Conservation (phyloP, 1,284 basidiomycete genomes). For the Malassezia yamatoensis region DNA sequence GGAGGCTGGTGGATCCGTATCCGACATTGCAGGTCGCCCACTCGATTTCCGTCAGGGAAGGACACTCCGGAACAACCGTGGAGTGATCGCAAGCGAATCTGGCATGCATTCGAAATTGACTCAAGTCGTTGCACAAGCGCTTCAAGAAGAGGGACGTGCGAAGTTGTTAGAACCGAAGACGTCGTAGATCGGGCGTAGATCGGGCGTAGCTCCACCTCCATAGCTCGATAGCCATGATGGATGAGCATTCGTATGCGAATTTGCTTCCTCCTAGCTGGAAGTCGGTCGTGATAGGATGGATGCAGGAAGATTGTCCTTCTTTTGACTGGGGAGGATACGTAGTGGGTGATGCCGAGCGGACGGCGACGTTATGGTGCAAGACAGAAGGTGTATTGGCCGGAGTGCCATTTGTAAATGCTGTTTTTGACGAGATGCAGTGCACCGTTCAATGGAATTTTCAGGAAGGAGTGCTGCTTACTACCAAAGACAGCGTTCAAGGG, state of each 20-base stretch:
- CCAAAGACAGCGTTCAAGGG: neutral
- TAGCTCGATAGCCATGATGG: neutral
- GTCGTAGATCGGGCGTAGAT: neutral
- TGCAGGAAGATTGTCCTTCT: constrained; percentile 85
- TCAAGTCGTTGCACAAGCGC: constrained; percentile 63
- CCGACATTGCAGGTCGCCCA: constrained; percentile 66
- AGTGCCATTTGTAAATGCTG: constrained; percentile 87
- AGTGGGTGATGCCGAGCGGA: constrained; percentile 76
- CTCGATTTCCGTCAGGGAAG: constrained; percentile 80
- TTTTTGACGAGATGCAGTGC: constrained; percentile 82
- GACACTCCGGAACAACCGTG: constrained; percentile 74
- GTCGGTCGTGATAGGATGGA: constrained; percentile 67
- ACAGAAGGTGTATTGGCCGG: constrained; percentile 75
- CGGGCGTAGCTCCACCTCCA: neutral
- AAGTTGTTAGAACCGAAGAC: neutral
- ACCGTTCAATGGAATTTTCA: constrained; percentile 85
- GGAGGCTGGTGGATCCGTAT: constrained; percentile 78
- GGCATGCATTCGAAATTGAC: constrained; percentile 62
- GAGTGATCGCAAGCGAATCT: constrained; percentile 67
- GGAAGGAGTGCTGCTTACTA: constrained; percentile 62
- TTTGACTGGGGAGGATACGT: constrained; percentile 97
- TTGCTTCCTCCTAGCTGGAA: constrained; percentile 51
- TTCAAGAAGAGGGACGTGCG: constrained; percentile 52
- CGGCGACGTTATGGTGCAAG: constrained; percentile 83
- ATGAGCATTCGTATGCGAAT: constrained; percentile 19